A percentile compares a stretch with the other conserved stretches of the same genome.
phyloP scores from a whole-genome alignment of 495 filamentous ascomycete genomes.

The Penicillium daleae region DNA sequence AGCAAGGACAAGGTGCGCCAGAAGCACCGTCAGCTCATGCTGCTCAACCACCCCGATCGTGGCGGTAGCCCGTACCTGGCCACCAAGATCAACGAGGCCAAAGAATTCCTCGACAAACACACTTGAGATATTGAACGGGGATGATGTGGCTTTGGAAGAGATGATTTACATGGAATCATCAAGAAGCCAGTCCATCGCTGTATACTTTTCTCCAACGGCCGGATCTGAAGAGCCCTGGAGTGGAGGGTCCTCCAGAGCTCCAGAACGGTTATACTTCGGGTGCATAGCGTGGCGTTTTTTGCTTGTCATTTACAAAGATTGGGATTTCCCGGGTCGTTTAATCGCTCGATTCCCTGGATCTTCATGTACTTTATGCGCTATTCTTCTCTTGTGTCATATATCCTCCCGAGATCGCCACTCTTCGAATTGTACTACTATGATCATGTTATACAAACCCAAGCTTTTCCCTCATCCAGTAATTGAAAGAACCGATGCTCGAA shows the following conservation, averaged over 20 bases:
- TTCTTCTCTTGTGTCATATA: slow-evolving; percentile 37
- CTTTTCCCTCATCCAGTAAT: background rate
- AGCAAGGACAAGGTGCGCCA: slow-evolving; percentile 94
- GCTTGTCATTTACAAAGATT: slow-evolving; percentile 38
- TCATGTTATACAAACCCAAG: background rate
- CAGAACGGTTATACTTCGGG: slow-evolving; percentile 32
- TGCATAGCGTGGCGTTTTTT: slow-evolving; percentile 56
- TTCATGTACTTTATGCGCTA: slow-evolving; percentile 33
- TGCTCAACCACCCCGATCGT: slow-evolving; percentile 96
- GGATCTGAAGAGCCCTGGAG: background rate
- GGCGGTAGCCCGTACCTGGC: slow-evolving; percentile 96
- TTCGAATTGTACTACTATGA: slow-evolving; percentile 24
- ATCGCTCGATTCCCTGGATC: slow-evolving; percentile 6
- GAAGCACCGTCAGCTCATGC: slow-evolving; percentile 94
- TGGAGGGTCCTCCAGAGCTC: background rate
- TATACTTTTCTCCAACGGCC: slow-evolving; percentile 2
- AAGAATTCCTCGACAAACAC: slow-evolving; percentile 90
- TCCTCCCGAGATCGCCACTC: slow-evolving; percentile 50
- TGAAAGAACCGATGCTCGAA: background rate
- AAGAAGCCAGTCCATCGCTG: background rate
- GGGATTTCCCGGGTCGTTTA: slow-evolving; percentile 9
- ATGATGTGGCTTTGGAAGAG: background rate
- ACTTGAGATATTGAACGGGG: slow-evolving; percentile 19
- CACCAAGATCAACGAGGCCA: slow-evolving; percentile 97
- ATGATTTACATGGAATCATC: background rate